Percentiles rank a stretch among this genome's conserved stretches.
Evolutionary conservation across 2,329 filamentous ascomycete genomes (phyloP).

Genomic region (Dendrostoma leiphaemia): DNA sequence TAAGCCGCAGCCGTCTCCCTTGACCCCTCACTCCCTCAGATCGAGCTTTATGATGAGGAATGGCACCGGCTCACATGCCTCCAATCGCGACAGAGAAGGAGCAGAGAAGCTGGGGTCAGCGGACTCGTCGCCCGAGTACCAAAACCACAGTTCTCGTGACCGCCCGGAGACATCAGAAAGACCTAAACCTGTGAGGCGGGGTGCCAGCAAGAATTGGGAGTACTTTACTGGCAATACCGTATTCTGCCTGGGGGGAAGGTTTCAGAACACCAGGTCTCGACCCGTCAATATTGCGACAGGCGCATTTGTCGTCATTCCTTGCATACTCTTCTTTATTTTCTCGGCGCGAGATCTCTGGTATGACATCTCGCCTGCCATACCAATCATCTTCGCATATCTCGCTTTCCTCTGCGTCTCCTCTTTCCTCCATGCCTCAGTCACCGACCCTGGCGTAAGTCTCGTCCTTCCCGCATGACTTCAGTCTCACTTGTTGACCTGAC

Average conservation of each 20-base stretch:
- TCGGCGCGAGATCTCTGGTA: constrained; percentile 85
- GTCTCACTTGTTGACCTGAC: constrained; percentile 18
- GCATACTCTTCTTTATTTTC: constrained; percentile 78
- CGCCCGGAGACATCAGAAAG: constrained; percentile 25
- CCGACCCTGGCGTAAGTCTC: constrained; percentile 82
- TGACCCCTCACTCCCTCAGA: constrained; percentile 72
- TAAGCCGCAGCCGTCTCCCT: constrained; percentile 55
- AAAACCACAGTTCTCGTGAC: neutral
- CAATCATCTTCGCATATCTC: constrained; percentile 87
- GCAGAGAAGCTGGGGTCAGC: constrained; percentile 83
- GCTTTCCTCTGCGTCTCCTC: constrained; percentile 89
- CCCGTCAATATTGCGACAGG: constrained; percentile 90
- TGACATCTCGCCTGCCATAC: constrained; percentile 82
- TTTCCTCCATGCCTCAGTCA: constrained; percentile 86
- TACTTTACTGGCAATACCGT: constrained; percentile 93
- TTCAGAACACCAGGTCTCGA: constrained; percentile 83
- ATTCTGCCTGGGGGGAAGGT: constrained; percentile 81
- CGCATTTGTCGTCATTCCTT: constrained; percentile 74
- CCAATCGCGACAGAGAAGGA: constrained; percentile 59
- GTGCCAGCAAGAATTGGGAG: constrained; percentile 74
- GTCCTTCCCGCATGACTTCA: neutral
- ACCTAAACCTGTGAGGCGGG: constrained; percentile 30
- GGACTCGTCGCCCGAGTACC: constrained; percentile 69
- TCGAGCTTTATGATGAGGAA: constrained; percentile 68
- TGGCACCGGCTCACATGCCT: constrained; percentile 45